Evolutionary conservation across 768 basidiomycete species (phyloP).

Genomic region (Tylopilus sp.): DNA sequence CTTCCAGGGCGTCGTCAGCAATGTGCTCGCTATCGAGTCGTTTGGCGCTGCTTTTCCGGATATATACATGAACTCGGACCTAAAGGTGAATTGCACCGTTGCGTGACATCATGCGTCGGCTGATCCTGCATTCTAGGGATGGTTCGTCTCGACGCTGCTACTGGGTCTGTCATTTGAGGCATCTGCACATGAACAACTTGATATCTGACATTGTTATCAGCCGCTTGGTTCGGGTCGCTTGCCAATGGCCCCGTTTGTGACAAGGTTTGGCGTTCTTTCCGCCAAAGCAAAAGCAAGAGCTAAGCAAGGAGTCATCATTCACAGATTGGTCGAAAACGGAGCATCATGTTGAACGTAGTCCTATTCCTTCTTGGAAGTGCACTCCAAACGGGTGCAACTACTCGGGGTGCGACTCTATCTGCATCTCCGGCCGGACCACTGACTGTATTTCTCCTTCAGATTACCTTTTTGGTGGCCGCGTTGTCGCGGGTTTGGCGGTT

Average conservation of each 20-base stretch:
- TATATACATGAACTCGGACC: constrained; percentile 25
- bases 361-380: constrained; percentile 31
- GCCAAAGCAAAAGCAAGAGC: background rate
- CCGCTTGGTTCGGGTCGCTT: constrained; percentile 31
- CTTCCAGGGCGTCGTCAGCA: constrained; percentile 29
- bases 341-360: constrained; percentile 27
- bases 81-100: constrained; percentile 18
- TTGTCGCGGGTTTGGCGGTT: constrained; percentile 17
- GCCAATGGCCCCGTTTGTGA: constrained; percentile 32
- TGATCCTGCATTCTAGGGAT: constrained; percentile 22
- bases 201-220: constrained; percentile 16
- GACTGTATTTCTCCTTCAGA: constrained; percentile 5
- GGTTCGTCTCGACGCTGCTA: constrained; percentile 30
- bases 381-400: constrained; percentile 31
- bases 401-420: constrained; percentile 10
- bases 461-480: constrained; percentile 30
- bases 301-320: background rate
- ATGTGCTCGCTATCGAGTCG: constrained; percentile 33
- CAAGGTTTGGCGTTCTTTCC: constrained; percentile 14
- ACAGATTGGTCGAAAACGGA: constrained; percentile 28
- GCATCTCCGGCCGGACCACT: background rate
- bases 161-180: constrained; percentile 17
- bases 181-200: background rate
- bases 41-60: constrained; percentile 33
- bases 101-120: background rate